A percentile compares a stretch with the other conserved stretches of the same genome.
Conservation (phyloP, 2,329 filamentous ascomycete species). For the Trichoderma pleuroti region DNA sequence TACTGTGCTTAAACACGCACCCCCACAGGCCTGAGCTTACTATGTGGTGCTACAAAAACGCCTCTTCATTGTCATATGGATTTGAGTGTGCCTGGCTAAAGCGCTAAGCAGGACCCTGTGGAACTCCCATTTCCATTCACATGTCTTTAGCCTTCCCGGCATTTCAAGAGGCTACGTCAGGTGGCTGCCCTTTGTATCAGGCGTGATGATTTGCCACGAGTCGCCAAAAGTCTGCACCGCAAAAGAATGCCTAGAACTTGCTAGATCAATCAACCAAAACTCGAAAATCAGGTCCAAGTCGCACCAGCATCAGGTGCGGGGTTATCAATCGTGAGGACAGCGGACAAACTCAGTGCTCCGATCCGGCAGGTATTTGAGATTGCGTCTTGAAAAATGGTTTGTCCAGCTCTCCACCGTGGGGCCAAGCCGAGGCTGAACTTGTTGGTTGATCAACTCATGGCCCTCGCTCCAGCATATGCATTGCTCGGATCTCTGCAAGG, state of each 20-base stretch:
- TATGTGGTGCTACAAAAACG: neutral
- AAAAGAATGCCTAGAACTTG: neutral
- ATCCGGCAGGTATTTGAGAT: slow-evolving; percentile 1
- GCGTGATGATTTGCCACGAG: neutral
- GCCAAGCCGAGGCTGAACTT: neutral
- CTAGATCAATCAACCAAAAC: neutral
- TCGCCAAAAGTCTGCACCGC: neutral
- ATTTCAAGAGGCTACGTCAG: neutral
- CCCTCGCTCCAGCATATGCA: neutral
- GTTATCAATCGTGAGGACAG: neutral
- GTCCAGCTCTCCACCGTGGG: neutral
- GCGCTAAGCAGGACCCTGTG: neutral
- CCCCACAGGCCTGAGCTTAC: neutral
- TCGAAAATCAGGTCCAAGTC: neutral
- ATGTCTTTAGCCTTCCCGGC: neutral
- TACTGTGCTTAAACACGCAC: neutral
- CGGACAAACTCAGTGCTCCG: slow-evolving; percentile 20
- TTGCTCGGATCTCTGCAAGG: neutral
- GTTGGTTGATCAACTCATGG: neutral
- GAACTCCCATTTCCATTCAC: neutral
- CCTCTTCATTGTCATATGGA: neutral
- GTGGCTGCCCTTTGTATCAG: neutral
- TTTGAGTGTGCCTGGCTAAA: neutral
- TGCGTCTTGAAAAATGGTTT: neutral
- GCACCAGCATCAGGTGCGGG: neutral